Conservation (phyloP, 116 monocot genomes). For the Papilionanthe hybrid region DNA sequence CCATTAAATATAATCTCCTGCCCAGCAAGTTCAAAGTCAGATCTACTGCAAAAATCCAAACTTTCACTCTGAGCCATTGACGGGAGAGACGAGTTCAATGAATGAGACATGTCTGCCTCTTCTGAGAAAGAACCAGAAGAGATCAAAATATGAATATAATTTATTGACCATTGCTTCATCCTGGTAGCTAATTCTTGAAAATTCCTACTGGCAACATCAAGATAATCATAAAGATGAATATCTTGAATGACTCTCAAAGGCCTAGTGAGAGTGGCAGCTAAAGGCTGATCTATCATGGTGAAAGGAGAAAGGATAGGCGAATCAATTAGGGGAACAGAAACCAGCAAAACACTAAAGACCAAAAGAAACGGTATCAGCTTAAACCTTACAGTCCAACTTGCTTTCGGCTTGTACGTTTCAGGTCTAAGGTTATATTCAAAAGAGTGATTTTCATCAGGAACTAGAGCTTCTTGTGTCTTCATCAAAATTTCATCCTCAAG, state of each 20-base stretch:
- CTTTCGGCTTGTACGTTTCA: neutral
- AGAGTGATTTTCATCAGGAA: neutral
- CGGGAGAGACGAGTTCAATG: slow-evolving; percentile 25
- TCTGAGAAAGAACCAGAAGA: slow-evolving; percentile 1
- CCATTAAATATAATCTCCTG: slow-evolving; percentile 3
- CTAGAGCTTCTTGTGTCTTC: neutral
- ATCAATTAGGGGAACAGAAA: slow-evolving; percentile 29
- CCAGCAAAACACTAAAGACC: slow-evolving; percentile 27
- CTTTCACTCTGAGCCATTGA: slow-evolving; percentile 10
- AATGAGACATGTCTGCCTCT: slow-evolving; percentile 9
- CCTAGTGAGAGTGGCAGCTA: slow-evolving; percentile 7
- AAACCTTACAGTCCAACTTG: slow-evolving; percentile 1
- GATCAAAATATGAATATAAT: slow-evolving; percentile 13
- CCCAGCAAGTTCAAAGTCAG: neutral
- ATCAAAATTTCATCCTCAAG: neutral
- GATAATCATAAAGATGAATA: slow-evolving; percentile 9
- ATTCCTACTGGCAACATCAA: slow-evolving; percentile 11
- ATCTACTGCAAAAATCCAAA: neutral
- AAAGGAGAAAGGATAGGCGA: slow-evolving; percentile 24
- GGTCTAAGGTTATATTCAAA: slow-evolving; percentile 8
- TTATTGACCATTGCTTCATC: slow-evolving; percentile 31
- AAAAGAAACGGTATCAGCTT: slow-evolving; percentile 26
- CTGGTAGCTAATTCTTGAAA: slow-evolving; percentile 20
- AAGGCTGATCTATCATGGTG: slow-evolving; percentile 8
- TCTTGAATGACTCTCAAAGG: slow-evolving; percentile 8